Base-by-base conservation (phyloP, 371 early-diverging fungal genomes). In the Dinochytrium kinnereticum region DNA sequence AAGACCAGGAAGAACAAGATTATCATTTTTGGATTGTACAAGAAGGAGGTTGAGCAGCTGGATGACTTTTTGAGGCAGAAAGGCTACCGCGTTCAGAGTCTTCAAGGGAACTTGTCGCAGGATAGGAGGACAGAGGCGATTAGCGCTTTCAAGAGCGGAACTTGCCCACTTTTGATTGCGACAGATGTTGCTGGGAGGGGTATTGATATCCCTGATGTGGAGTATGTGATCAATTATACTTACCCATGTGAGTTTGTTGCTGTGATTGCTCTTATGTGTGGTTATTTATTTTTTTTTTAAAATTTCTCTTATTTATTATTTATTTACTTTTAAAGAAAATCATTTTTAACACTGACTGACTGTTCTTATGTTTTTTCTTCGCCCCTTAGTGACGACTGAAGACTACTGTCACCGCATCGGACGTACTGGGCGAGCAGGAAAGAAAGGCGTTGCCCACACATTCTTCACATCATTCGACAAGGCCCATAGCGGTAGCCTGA, bases 201-300 rank as follows among this genome's bases (percentile, higher is more conserved):
- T 69, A 87, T 99, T 74, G 98, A 98, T 85, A 94, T 99, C 74
- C 96, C 98, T 39, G 91, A 95, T 70, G 95, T 99, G n/a, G 94
- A 95, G 73, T 92, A 94, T 78, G 99, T 99, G 17, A 94, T 99
- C 84, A 99, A 99, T 85, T 90, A 94, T 76, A 97, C 98, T 44
- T 97, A 99, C 85, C 99, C 99, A 10, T 84, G 75, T 75, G 49
- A 75, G 75, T 75, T 2, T 21, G 3, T 40, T 49, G 17, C 21
- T 55, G 26, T 3, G 5, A 31, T n/a, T 30, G 55, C 28, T 21
- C 36, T n/a, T n/a, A 24, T 31, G 21, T 70, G 21, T 44, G 0
- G n/a, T n/a, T n/a, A n/a, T n/a, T n/a, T n/a, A n/a, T n/a, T n/a
- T n/a, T n/a, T n/a, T n/a, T n/a, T n/a, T n/a, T n/a, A n/a, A n/a